These are phyloP conservation scores for Cajanus cajan DNA, from an alignment of 306 rosid species.

Conservation along the genomic window DNA sequence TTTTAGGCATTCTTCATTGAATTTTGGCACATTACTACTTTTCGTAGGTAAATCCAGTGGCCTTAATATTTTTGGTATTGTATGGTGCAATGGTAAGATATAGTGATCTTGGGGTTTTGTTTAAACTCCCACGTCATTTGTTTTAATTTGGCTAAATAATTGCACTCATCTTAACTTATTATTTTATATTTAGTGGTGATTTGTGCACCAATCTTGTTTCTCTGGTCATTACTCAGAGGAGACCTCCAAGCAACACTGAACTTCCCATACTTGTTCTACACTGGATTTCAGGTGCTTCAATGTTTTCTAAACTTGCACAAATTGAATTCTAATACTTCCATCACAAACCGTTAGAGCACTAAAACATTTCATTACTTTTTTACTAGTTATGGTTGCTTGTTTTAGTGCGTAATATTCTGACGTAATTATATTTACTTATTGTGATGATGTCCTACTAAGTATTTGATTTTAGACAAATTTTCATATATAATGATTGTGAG, in stretches of 20 bases:
- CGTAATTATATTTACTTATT: too few species aligned
- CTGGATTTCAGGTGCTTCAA: slow-evolving; percentile 71
- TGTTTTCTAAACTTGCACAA: not conserved
- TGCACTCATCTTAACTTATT: not conserved
- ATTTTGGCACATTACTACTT: slow-evolving; percentile 11
- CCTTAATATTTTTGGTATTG: slow-evolving; percentile 71
- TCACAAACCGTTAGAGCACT: too few species aligned
- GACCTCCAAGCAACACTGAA: slow-evolving; percentile 50
- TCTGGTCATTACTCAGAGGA: slow-evolving; percentile 62
- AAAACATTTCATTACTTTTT: not conserved
- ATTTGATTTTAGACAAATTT: too few species aligned
- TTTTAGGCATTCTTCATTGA: not conserved
- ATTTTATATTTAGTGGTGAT: slow-evolving; percentile 46
- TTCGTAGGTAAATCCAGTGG: slow-evolving; percentile 72
- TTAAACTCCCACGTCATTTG: not conserved
- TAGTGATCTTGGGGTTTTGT: not conserved
- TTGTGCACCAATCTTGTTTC: slow-evolving; percentile 67
- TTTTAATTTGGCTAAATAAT: not conserved
- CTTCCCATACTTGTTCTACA: slow-evolving; percentile 52
- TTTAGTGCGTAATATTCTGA: too few species aligned
- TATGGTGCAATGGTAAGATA: slow-evolving; percentile 89
- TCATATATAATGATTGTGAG: too few species aligned
- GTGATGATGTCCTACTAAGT: too few species aligned
- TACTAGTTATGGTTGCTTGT: too few species aligned
- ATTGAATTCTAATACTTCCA: not conserved